Evolutionary conservation across 768 basidiomycete species (phyloP).

Genomic region (Boletus rubroflammeus): DNA sequence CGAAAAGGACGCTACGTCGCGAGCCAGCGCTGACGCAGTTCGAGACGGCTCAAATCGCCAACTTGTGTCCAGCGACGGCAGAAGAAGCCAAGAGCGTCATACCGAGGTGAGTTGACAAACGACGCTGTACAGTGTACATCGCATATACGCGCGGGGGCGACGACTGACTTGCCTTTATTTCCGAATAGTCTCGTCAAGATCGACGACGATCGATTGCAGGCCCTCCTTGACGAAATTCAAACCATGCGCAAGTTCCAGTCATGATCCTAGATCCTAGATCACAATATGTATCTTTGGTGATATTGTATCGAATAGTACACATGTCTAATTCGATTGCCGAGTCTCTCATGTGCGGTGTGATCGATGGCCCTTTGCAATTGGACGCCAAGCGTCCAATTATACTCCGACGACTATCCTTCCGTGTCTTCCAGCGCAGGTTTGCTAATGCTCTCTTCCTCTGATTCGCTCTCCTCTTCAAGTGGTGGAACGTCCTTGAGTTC

Average conservation of each 20-base stretch:
- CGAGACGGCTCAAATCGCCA: constrained; percentile 90
- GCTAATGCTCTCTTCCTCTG: constrained; percentile 41
- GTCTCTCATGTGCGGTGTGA: background rate
- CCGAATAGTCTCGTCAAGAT: constrained; percentile 70
- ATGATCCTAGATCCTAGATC: constrained; percentile 31
- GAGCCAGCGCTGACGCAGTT: constrained; percentile 83
- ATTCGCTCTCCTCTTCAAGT: constrained; percentile 39
- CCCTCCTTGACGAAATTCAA: constrained; percentile 81
- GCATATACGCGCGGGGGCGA: too few relatives aligned
- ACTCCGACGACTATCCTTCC: constrained; percentile 36
- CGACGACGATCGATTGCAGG: constrained; percentile 83
- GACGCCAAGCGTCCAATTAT: background rate
- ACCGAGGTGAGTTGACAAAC: constrained; percentile 59
- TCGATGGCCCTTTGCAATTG: background rate
- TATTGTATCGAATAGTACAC: constrained; percentile 3
- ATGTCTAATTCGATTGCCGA: background rate
- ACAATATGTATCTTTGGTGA: background rate
- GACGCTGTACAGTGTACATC: background rate
- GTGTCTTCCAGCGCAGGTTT: constrained; percentile 48
- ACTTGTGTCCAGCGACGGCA: constrained; percentile 80
- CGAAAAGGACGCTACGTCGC: constrained; percentile 64
- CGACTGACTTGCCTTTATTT: background rate
- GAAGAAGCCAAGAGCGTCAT: constrained; percentile 92
- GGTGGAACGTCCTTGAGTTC: constrained; percentile 26
- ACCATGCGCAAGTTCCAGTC: constrained; percentile 89